Percentiles rank a stretch among this genome's conserved stretches.
Conservation (phyloP, 495 filamentous ascomycete genomes). For the Ramalina peruviana region DNA sequence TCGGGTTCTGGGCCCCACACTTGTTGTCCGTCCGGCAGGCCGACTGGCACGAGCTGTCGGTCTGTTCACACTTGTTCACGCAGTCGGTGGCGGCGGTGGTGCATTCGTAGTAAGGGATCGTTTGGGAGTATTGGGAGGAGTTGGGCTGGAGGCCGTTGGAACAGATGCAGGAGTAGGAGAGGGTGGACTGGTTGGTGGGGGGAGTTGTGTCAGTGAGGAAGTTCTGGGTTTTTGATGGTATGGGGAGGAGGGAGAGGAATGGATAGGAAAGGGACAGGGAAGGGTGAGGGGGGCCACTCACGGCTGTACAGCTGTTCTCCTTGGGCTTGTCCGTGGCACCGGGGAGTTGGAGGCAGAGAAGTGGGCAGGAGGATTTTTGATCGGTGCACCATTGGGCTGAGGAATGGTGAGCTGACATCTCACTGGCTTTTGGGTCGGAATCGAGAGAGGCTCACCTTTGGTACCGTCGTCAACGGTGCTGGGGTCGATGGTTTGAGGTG, state of each 20-base stretch:
- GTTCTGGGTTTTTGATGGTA: neutral
- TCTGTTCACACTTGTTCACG: slow-evolving; percentile 39
- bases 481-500: slow-evolving; percentile 45
- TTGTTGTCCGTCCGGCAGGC: slow-evolving; percentile 57
- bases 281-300: slow-evolving; percentile 28
- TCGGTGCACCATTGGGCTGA: slow-evolving; percentile 55
- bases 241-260: neutral
- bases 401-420: neutral
- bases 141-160: slow-evolving; percentile 59
- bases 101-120: slow-evolving; percentile 77
- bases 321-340: slow-evolving; percentile 34
- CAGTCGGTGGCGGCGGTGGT: slow-evolving; percentile 58
- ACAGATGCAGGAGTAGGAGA: slow-evolving; percentile 65
- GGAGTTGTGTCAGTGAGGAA: neutral
- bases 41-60: slow-evolving; percentile 44
- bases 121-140: slow-evolving; percentile 68
- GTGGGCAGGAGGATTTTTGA: slow-evolving; percentile 54
- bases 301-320: slow-evolving; percentile 56
- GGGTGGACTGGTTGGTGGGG: slow-evolving; percentile 34
- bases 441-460: slow-evolving; percentile 24
- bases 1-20: slow-evolving; percentile 66
- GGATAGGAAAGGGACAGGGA: neutral
- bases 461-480: slow-evolving; percentile 35
- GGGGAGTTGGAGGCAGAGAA: slow-evolving; percentile 61
- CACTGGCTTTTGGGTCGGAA: neutral